Percentiles rank a stretch among this genome's conserved stretches.
Conservation (phyloP, 2,329 filamentous ascomycete genomes). For the Venturia nashicola region DNA sequence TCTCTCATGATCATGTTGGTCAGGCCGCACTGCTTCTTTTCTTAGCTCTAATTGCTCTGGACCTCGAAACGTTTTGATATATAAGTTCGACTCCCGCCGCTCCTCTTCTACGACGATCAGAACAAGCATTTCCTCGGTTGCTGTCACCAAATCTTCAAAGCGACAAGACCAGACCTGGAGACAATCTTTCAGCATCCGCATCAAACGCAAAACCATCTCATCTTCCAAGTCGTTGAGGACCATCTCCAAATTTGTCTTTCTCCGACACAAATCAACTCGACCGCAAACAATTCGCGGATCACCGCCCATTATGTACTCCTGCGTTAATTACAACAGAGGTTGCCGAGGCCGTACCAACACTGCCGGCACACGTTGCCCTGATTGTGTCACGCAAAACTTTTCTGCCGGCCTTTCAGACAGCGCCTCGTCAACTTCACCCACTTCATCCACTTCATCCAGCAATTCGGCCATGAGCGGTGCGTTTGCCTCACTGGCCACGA, state of each 20-base stretch:
- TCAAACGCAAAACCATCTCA: too few species aligned
- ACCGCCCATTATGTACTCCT: constrained; percentile 27
- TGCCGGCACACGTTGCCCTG: constrained; percentile 24
- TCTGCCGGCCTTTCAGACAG: constrained; percentile 18
- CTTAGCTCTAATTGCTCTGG: background rate
- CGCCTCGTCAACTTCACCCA: constrained; percentile 18
- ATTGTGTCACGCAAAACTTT: constrained; percentile 28
- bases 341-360: constrained; percentile 30
- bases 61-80: background rate
- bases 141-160: background rate
- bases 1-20: background rate
- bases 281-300: too few species aligned
- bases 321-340: constrained; percentile 31
- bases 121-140: background rate
- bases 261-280: too few species aligned
- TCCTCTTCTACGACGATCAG: background rate
- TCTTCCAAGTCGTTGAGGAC: too few species aligned
- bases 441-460: constrained; percentile 14
- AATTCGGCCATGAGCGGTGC: constrained; percentile 29
- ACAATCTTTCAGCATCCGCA: background rate
- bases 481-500: constrained; percentile 23
- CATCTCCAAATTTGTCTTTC: too few species aligned
- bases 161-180: background rate
- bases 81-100: background rate
- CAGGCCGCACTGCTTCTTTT: background rate